Conservation (phyloP, 169 alveolate species). For the Cryptosporidium andersoni region DNA sequence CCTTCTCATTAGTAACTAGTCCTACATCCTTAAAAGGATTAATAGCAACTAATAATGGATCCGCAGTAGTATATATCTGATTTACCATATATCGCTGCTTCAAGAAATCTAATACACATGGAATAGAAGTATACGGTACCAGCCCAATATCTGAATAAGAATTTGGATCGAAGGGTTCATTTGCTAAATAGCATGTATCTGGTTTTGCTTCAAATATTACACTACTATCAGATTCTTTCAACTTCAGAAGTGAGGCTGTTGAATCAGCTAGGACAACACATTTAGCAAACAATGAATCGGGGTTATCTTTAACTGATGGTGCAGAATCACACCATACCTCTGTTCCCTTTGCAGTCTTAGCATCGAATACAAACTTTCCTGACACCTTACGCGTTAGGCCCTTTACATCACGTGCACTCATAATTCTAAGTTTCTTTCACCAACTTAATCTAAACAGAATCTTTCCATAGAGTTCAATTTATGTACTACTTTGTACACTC, state of each 20-base stretch:
- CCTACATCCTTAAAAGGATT: constrained; percentile 90
- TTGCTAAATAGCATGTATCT: constrained; percentile 85
- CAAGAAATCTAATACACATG: constrained; percentile 86
- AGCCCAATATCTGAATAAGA: constrained; percentile 88
- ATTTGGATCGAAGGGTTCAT: constrained; percentile 89
- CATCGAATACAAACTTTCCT: constrained; percentile 66
- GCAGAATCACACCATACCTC: constrained; percentile 90
- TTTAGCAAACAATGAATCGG: constrained; percentile 88
- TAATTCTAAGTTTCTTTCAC: constrained; percentile 18
- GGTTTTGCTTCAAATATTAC: constrained; percentile 85
- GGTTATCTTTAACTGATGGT: constrained; percentile 87
- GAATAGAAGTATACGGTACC: constrained; percentile 85
- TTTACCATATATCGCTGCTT: constrained; percentile 84
- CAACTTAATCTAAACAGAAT: constrained; percentile 17
- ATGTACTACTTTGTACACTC: too few relatives aligned
- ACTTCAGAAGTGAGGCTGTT: constrained; percentile 77
- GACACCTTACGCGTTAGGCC: constrained; percentile 69
- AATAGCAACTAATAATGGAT: constrained; percentile 89
- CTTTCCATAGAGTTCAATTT: neutral
- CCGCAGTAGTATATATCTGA: constrained; percentile 90
- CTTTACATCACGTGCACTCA: constrained; percentile 71
- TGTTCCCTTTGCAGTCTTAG: constrained; percentile 82
- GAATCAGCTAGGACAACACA: constrained; percentile 90
- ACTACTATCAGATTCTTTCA: constrained; percentile 87
- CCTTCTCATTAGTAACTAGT: constrained; percentile 85